Base-by-base conservation (phyloP, 441 rosid species). In the Viola pubescens region DNA sequence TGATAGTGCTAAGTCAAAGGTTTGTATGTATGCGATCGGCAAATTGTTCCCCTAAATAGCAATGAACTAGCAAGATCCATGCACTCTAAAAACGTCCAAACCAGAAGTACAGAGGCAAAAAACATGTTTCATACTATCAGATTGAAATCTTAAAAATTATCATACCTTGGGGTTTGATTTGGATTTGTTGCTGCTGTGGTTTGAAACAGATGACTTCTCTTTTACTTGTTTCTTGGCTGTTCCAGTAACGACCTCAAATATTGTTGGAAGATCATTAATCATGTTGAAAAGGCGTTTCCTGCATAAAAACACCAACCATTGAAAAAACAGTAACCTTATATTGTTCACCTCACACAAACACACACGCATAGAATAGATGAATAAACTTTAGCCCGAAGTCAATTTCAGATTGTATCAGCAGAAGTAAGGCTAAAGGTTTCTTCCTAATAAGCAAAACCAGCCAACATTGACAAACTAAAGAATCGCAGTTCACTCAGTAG, bases 201-300 rank as follows among this genome's bases (percentile, higher is more conserved):
- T 81, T 14, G 79, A 73, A 42, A 66, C 74, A 4, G 85, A 70
- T 4, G 78, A 66, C 59, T 74, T 76, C 56, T 79, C 83, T 56
- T 76, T 76, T 10, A 54, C 62, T 69, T 71, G 81, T 62, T 77
- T 78, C 80, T 77, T 82, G 40, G 64, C 63, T 47, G 65, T 19
- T 38, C 85, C 85, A 34, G 83, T 76, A 58, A 82, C 88, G 66
- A 80, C 77, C 72, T 82, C 88, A 53, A 76, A 80, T 58, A 82
- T 66, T 7, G 88, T 78, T 50, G 88, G 88, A 62, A 82, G 77
- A 9, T 82, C 88, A 67, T 82, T 81, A 56, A 80, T 76, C 88
- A 82, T 80, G 52, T 71, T 78, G 69, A 81, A 82, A 58, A 82
- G 88, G 51, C 80, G 70, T 58, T 82, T 80, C 81, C 88, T 82